These are phyloP conservation scores for Pisolithus thermaeus DNA, from an alignment of 1,284 basidiomycete genomes.

Conservation along the genomic window DNA sequence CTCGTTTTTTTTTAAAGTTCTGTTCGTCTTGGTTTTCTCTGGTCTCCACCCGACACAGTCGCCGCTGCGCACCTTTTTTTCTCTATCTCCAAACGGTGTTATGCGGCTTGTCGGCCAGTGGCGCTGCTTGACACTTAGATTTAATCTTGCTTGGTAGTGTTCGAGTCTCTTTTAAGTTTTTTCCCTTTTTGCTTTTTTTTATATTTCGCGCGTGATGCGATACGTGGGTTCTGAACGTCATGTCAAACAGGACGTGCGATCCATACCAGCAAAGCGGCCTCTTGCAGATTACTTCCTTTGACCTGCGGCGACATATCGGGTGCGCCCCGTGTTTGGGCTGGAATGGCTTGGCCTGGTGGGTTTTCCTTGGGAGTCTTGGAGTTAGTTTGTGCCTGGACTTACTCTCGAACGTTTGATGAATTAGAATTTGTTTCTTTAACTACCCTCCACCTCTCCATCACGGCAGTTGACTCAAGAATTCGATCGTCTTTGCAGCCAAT, in stretches of 20 bases:
- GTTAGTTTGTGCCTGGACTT: neutral
- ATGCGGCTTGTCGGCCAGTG: conserved; percentile 14
- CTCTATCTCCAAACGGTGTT: conserved; percentile 27
- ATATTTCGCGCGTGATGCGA: neutral
- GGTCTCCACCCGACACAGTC: no score
- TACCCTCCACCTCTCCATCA: neutral
- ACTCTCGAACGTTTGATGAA: neutral
- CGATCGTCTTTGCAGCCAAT: neutral
- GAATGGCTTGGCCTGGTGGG: neutral
- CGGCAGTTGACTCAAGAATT: neutral
- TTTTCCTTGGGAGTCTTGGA: neutral
- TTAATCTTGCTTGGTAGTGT: neutral
- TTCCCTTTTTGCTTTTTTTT: neutral
- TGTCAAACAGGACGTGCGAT: conserved; percentile 66
- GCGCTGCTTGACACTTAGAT: neutral
- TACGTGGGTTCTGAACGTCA: neutral
- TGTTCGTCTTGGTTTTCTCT: neutral
- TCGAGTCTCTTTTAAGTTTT: neutral
- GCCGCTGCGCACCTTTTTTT: conserved; percentile 4
- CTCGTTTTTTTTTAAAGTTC: neutral
- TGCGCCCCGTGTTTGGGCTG: neutral
- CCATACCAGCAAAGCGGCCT: conserved; percentile 85
- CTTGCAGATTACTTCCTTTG: conserved; percentile 78
- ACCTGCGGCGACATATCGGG: conserved; percentile 6
- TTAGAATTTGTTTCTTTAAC: neutral